These are phyloP conservation scores for Solanum aculeatissimum DNA, from an alignment of 305 asterid genomes.

Conservation along the genomic window DNA sequence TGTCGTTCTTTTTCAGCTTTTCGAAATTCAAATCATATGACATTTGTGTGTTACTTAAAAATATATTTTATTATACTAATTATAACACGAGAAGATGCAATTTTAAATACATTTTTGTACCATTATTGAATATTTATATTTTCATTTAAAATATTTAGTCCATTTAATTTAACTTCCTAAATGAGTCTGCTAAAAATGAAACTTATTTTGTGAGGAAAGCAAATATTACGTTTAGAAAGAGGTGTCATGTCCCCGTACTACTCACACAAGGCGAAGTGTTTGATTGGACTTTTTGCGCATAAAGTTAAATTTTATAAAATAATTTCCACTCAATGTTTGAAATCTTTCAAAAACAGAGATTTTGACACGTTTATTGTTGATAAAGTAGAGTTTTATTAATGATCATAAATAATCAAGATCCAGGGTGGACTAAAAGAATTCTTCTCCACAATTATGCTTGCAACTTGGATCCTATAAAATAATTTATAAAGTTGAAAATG, in stretches of 20 bases:
- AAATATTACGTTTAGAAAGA: not conserved
- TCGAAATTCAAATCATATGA: not conserved
- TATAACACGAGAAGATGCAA: not conserved
- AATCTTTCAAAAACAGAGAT: not conserved
- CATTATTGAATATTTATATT: not conserved
- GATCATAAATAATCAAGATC: not conserved
- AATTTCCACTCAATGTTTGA: not conserved
- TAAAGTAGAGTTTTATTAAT: not conserved
- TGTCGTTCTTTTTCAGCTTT: not conserved
- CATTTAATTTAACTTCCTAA: not conserved
- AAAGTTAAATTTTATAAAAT: not conserved
- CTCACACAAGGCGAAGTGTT: not conserved
- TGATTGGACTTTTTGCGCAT: not conserved
- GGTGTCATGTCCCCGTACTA: not conserved
- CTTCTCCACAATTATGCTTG: not conserved
- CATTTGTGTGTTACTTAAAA: not conserved
- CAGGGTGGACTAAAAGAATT: not conserved
- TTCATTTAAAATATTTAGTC: not conserved
- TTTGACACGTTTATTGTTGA: not conserved
- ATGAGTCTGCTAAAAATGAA: not conserved
- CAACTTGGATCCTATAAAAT: not conserved
- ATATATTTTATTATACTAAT: not conserved
- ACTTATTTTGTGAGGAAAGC: not conserved
- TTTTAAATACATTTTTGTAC: not conserved
- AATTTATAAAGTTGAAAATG: not conserved